Evolutionary conservation across 495 filamentous ascomycete genomes (phyloP).

Genomic region (Xylaria scruposa): DNA sequence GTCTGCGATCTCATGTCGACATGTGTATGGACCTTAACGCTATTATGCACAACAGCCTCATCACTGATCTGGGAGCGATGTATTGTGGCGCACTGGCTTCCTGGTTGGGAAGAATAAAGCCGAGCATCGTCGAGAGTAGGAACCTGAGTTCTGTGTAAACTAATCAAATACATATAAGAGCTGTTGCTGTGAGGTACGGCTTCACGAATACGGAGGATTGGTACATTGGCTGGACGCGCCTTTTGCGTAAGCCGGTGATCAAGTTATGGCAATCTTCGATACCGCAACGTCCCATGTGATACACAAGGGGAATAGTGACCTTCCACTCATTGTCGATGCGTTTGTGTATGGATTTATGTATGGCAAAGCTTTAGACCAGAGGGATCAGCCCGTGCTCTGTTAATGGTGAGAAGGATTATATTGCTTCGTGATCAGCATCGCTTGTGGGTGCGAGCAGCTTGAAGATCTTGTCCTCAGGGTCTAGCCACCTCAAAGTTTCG

Average conservation of each 20-base stretch:
- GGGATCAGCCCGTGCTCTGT: not conserved
- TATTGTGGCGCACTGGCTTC: too few relatives aligned
- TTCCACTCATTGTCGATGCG: not conserved
- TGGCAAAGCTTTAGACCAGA: not conserved
- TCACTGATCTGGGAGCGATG: too few relatives aligned
- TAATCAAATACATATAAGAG: not conserved
- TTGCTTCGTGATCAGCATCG: not conserved
- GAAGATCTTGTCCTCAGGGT: not conserved
- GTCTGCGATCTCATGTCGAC: too few relatives aligned
- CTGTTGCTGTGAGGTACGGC: not conserved
- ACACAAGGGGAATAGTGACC: not conserved
- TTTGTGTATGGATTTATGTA: not conserved
- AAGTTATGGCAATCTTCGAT: not conserved
- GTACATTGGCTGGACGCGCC: conserved; percentile 3
- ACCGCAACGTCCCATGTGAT: not conserved
- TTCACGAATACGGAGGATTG: not conserved
- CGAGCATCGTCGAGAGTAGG: not conserved
- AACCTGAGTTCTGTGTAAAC: not conserved
- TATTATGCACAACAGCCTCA: not conserved
- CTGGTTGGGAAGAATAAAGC: too few relatives aligned
- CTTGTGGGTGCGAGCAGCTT: not conserved
- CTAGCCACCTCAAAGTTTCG: not conserved
- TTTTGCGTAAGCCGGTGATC: not conserved
- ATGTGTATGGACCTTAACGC: too few relatives aligned
- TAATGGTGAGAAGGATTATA: not conserved